Base-by-base conservation (phyloP, 2,329 filamentous ascomycete genomes). In the Setomelanomma holmii region DNA sequence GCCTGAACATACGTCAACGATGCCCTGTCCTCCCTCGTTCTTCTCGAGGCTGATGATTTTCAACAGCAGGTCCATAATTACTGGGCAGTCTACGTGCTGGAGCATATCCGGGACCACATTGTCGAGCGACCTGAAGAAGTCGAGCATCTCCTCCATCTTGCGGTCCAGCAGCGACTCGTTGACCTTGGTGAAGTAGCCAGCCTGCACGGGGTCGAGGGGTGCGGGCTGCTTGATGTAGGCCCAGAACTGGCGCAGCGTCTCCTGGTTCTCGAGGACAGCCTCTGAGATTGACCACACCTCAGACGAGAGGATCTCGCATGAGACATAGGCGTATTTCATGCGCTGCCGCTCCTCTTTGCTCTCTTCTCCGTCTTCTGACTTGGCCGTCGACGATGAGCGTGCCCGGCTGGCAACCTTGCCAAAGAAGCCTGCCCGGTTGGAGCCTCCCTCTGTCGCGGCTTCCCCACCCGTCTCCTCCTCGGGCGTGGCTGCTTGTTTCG, bases 31-130 rank as follows among this genome's bases (percentile, higher is more conserved):
- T 43, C 89, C 90, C 61, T 98, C 93, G 27, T 87, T 89, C 69
- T 96, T 93, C 75, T 99, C 95, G 53, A 99, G 81, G 64, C 91
- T 96, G 68, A 99, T 96, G 53, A 98, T 97, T 76, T 98, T 98
- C 58, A 99, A 82, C 45, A 99, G 78, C 17, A 99, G 80, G 73
- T 99, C 95, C 95, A 99, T 99, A 34, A 99, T 88, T 89, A 97
- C 96, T 0, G 95, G 93, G 64, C 91, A 96, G 73, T 99, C 95
- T 27, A 99, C 91, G 74, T 99, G 95, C 66, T 89, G 89, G 51
- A 99, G 82, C 79, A 99, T 89, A 59, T 92, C 87, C 11, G 90
- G 82, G 19, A 99, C 86, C 35, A 95, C 89, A 46, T 88, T 86
- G 27, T 95, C 89, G 42, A 96, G 78, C 1, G 86, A 88, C 73